These are phyloP conservation scores for Letharia columbiana DNA, from an alignment of 495 filamentous ascomycete species.

Conservation along the genomic window DNA sequence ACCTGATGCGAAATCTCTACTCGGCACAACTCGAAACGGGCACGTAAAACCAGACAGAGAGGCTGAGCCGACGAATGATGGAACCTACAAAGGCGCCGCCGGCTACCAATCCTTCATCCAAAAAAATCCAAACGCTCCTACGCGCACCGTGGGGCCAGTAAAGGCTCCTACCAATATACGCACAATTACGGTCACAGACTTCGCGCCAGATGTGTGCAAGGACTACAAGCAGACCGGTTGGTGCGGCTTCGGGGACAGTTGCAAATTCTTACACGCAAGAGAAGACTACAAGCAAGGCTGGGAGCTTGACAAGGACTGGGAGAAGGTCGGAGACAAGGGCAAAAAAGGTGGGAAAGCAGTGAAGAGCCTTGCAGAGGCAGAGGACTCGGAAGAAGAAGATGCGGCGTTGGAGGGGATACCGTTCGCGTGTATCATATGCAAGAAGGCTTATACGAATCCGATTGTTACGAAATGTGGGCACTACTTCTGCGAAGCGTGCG, in stretches of 20 bases:
- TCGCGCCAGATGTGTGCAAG: slow-evolving; percentile 90
- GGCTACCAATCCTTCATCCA: slow-evolving; percentile 67
- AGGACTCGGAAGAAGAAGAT: slow-evolving; percentile 62
- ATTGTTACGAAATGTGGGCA: slow-evolving; percentile 87
- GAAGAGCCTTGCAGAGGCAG: slow-evolving; percentile 36
- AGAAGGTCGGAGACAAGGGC: slow-evolving; percentile 69
- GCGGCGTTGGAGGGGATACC: slow-evolving; percentile 78
- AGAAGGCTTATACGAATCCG: slow-evolving; percentile 67
- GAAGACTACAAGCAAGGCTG: slow-evolving; percentile 90
- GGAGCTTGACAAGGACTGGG: slow-evolving; percentile 94
- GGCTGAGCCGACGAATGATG: slow-evolving; percentile 35
- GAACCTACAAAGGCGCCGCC: slow-evolving; percentile 68
- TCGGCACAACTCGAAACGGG: slow-evolving; percentile 51
- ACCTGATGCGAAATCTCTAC: slow-evolving; percentile 43
- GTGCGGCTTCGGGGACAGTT: slow-evolving; percentile 59
- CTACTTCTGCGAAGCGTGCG: slow-evolving; percentile 90
- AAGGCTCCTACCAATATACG: slow-evolving; percentile 87
- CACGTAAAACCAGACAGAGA: slow-evolving; percentile 24
- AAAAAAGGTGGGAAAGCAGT: slow-evolving; percentile 50
- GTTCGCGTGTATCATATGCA: slow-evolving; percentile 92
- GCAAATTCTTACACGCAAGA: slow-evolving; percentile 54
- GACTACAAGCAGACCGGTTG: slow-evolving; percentile 88
- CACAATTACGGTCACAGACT: slow-evolving; percentile 84
- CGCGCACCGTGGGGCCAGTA: slow-evolving; percentile 67
- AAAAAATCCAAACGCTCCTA: slow-evolving; percentile 72